A percentile compares a stretch with the other conserved stretches of the same genome.
Conservation (phyloP, 2,329 filamentous ascomycete species). For the Orbilia ellipsospora region DNA sequence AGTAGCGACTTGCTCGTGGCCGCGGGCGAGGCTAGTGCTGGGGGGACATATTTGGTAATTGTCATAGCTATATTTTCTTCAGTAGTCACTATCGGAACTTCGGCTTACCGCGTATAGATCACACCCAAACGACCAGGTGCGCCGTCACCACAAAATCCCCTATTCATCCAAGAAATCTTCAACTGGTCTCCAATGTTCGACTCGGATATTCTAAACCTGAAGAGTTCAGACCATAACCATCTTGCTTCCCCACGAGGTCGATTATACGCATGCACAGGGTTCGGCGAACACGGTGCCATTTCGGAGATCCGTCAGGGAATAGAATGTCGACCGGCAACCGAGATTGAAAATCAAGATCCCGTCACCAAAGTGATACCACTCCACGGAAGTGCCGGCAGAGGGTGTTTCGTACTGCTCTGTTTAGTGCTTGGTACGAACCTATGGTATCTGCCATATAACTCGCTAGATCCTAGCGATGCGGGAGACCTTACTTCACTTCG, state of each 20-base stretch:
- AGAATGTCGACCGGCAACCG: conserved; percentile 70
- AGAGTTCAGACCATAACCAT: conserved; percentile 56
- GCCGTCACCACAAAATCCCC: conserved; percentile 66
- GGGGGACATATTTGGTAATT: conserved; percentile 76
- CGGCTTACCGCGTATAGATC: conserved; percentile 10
- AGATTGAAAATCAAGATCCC: conserved; percentile 30
- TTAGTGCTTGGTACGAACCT: conserved; percentile 31
- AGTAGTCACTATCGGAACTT: neutral
- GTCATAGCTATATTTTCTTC: neutral
- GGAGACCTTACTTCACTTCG: conserved; percentile 38
- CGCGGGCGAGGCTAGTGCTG: conserved; percentile 80
- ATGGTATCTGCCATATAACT: conserved; percentile 41
- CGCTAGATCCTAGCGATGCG: conserved; percentile 35
- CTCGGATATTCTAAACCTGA: conserved; percentile 61
- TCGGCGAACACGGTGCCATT: conserved; percentile 72
- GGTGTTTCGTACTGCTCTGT: conserved; percentile 33
- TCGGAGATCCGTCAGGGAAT: conserved; percentile 77
- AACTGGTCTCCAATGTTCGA: conserved; percentile 71
- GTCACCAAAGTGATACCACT: conserved; percentile 48
- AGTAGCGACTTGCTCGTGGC: conserved; percentile 81
- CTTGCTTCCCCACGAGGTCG: conserved; percentile 59
- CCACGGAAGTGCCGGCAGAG: conserved; percentile 22
- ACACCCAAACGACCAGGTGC: conserved; percentile 32
- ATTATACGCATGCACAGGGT: conserved; percentile 75
- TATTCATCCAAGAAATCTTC: conserved; percentile 59